Conservation (phyloP, 2,329 filamentous ascomycete genomes). For the Ceratocystis alfenasii region DNA sequence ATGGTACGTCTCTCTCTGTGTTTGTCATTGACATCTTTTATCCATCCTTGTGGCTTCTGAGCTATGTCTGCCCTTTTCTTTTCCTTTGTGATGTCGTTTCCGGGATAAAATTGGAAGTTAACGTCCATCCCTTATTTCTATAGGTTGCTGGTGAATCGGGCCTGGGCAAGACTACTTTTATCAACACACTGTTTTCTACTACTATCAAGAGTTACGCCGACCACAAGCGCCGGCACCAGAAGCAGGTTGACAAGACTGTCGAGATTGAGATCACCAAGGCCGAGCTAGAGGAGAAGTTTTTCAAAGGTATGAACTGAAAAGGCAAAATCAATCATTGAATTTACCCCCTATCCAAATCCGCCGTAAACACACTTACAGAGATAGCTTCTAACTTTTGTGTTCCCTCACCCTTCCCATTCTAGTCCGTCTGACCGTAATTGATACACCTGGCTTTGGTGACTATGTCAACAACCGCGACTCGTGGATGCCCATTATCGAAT, state of each 20-base stretch:
- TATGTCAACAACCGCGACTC: conserved; percentile 99
- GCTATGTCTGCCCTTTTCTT: neutral
- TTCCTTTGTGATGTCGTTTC: neutral
- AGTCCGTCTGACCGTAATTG: conserved; percentile 98
- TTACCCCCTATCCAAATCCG: conserved; percentile 1
- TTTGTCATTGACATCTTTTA: neutral
- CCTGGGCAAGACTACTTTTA: conserved; percentile 98
- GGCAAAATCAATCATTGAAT: neutral
- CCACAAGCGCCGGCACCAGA: conserved; percentile 97
- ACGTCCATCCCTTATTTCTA: neutral
- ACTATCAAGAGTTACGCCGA: conserved; percentile 99
- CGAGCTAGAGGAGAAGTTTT: conserved; percentile 99
- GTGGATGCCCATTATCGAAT: conserved; percentile 99
- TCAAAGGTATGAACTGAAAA: conserved; percentile 62
- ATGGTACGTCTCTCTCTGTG: conserved; percentile 54
- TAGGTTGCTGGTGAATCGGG: conserved; percentile 97
- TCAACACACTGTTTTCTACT: conserved; percentile 99
- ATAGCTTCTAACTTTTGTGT: neutral
- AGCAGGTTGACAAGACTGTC: conserved; percentile 99
- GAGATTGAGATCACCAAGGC: conserved; percentile 99
- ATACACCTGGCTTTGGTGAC: conserved; percentile 97
- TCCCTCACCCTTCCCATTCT: conserved; percentile 21
- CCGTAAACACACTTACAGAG: conserved; percentile 24
- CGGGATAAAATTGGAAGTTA: too few relatives aligned
- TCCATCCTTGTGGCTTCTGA: neutral